Evolutionary conservation across 176 grass and related monocot species (phyloP), one percentile per base, ranked within the genome.

Genomic region (Coix lacrymajobi): DNA sequence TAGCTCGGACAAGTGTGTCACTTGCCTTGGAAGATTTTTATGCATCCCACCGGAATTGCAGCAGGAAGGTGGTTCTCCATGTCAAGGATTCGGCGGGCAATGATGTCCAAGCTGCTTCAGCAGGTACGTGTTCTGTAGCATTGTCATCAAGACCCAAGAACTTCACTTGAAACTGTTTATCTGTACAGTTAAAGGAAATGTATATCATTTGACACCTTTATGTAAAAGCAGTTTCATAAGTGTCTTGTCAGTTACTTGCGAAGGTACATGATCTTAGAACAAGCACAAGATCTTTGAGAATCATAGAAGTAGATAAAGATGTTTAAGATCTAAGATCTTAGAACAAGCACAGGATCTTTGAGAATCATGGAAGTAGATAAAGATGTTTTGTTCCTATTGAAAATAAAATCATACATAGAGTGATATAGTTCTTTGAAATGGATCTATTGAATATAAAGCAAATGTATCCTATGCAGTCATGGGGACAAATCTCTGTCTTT

Each of bases 11-110:
- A 63, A 90, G 85, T n/a, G 31, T 90, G 19, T 73, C 78, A 4
- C 32, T 95, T 78, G 93, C 93, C 1, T 13, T 92, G 6, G 31
- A 90, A 28, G 93, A 95, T 40, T 95, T 92, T 71, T 92, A 95
- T 20, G 10, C 30, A 0, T 62, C 48, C 1, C 30, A 88, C 60
- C 16, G 10, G 3, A 90, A 88, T 58, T 90, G 81, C 75, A 83
- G 30, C 34, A 77, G 81, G 19, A 86, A 81, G 75, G 68, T 90
- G 5, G 76, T 51, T 30, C 69, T 95, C 34, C 74, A 89, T 33
- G 0, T 80, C 66, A 77, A 54, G 19, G 78, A 85, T 80, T 92
- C 89, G 19, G 62, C 15, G 2, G 73, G 8, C 10, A 40, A 38
- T 22, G 66, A 88, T 48, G 30, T 88, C 73, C 65, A 77, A 31